Base-by-base conservation (phyloP, 202 grass and related monocot genomes). In the Hordeum pubiflorum region DNA sequence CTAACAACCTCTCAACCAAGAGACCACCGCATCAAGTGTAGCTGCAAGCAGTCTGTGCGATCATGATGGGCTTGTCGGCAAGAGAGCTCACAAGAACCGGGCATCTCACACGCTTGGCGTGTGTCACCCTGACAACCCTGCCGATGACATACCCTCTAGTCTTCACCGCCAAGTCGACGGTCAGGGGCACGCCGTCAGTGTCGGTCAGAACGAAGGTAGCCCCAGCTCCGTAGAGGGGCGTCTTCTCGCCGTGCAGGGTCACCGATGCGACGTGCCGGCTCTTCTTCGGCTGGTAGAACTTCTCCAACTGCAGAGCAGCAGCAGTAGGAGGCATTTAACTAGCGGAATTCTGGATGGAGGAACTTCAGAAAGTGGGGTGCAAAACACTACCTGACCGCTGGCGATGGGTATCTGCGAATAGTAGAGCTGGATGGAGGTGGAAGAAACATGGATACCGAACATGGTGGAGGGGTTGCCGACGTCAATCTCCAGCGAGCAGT, bases 361-460 rank as follows among this genome's bases (percentile, higher is more conserved):
- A 40, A 18, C 13, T 18, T 33, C 11, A 55, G 20, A n/a, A n/a
- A n/a, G n/a, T n/a, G n/a, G n/a, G n/a, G n/a, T n/a, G n/a, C n/a
- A n/a, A 4, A 50, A 9, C 9, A 7, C 32, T 83, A 93, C 95
- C 90, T 91, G 88, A 10, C 95, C 95, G 14, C 84, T 77, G 66
- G 95, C 92, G 56, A 98, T 78, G 27, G 60, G 78, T 38, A 97
- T 91, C 77, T 97, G 84, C 1, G 80, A 94, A 62, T 85, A 94
- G 46, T 88, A 89, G 70, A 98, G 79, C 57, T 40, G 74, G 67
- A 88, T 77, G 3, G 90, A 86, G 41, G 62, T 81, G 12, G 90
- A 89, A 14, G 90, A 91, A 5, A 94, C 95, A 72, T 94, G 86
- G 43, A 98, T 94, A 69, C 92, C 95, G 52, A 88, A 93, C 95